A percentile compares a stretch with the other conserved stretches of the same genome.
Evolutionary conservation across 2,329 filamentous ascomycete genomes (phyloP).

Genomic region (Cadophora sp.): DNA sequence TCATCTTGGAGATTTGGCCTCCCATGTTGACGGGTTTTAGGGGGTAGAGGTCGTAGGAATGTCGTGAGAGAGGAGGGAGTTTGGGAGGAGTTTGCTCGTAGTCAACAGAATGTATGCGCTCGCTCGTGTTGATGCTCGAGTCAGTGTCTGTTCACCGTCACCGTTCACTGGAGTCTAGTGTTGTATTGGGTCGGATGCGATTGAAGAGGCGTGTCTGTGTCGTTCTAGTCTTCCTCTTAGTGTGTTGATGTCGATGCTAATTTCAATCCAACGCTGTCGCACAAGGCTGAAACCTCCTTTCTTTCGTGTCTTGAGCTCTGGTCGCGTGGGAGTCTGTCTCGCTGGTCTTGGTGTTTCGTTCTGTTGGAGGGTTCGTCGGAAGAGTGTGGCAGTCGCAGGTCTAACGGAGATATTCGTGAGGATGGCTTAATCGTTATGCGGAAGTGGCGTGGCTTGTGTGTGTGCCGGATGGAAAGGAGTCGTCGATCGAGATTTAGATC

Average conservation of each 20-base stretch:
- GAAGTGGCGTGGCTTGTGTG: constrained; percentile 1
- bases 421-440: background rate
- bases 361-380: background rate
- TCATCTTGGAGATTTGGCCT: constrained; percentile 91
- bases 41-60: background rate
- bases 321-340: constrained; percentile 11
- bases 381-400: too few species aligned
- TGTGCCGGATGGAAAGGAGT: background rate
- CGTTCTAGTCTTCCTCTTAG: background rate
- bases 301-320: background rate
- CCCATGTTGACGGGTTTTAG: constrained; percentile 70
- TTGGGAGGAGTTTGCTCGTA: background rate
- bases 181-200: background rate
- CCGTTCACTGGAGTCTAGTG: background rate
- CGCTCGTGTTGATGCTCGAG: constrained; percentile 3
- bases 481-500: background rate
- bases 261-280: background rate
- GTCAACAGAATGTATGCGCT: background rate
- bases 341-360: background rate
- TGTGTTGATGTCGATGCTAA: background rate
- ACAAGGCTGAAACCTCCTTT: constrained; percentile 21
- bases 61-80: background rate
- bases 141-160: constrained; percentile 6
- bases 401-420: background rate
- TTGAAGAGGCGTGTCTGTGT: background rate